Base-by-base conservation (phyloP, 2,329 filamentous ascomycete species). In the Ilyonectria sp. region DNA sequence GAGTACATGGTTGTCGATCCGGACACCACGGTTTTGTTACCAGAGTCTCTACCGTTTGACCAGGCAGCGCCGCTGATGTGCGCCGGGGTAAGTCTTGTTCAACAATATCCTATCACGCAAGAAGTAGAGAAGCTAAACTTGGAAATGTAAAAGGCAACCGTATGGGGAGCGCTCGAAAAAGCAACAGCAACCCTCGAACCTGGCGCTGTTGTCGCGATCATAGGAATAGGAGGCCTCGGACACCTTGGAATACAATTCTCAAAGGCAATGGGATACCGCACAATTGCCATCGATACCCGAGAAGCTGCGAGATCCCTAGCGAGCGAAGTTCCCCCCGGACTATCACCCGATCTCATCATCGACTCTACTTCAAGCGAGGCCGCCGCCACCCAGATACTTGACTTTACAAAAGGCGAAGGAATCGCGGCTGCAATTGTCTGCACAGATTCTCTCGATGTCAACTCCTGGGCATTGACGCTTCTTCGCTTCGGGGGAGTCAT, bases 61-160 rank as follows among this genome's bases (percentile, higher is more conserved):
- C 79, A 81, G 68, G 79, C 79, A 1, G 79, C 79, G 8, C 79
- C 79, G 13, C 68, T 81, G 19, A 81, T 80, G 78, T 81, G 79
- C 52, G 79, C 79, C 17, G 79, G 79, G 9, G 75, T 76, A 64
- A 67, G 74, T 71, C 29, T 4, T 11, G n/a, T n/a, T 52, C 11
- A 31, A 15, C 11, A 9, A 6, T 1, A 6, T 3, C 21, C 19
- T 4, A 21, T 1, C 19, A 49, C 2, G 8, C 6, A 19, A 7
- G n/a, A 23, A 10, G 44, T 31, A 17, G 8, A 43, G 15, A 19
- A 43, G 17, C 44, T 53, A 13, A 63, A 26, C 1, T 13, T 6
- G 5, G 10, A 6, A 35, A 53, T 15, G 10, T 17, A 1, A 11
- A 26, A 77, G 74, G 78, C 78, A 19, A 80, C 78, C 9, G 75